A percentile compares a stretch with the other conserved stretches of the same genome.
These are phyloP conservation scores for Capsicum pubescens DNA, from an alignment of 257 asterid species.

Conservation along the genomic window DNA sequence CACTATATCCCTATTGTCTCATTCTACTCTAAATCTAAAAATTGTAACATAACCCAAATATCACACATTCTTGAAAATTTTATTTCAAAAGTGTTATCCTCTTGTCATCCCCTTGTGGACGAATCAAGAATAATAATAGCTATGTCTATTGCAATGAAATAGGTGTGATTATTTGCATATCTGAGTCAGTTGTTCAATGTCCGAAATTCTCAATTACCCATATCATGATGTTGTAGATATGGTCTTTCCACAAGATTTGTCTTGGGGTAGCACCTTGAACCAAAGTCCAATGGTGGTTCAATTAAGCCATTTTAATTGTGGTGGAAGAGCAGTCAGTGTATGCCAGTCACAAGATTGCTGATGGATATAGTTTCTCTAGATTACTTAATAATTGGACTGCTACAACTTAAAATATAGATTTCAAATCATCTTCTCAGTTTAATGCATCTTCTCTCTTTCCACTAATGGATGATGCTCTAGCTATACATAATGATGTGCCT, in stretches of 20 bases:
- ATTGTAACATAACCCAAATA: too few species aligned
- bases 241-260: too few species aligned
- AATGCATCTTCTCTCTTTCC: constrained; percentile 2
- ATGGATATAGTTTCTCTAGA: background rate
- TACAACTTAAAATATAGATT: background rate
- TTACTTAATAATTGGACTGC: background rate
- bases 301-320: background rate
- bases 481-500: too few species aligned
- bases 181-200: background rate
- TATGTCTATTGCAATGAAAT: constrained; percentile 6
- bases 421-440: background rate
- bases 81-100: background rate
- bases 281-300: background rate
- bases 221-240: too few species aligned
- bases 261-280: too few species aligned
- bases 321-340: background rate
- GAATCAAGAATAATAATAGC: background rate
- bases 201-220: too few species aligned
- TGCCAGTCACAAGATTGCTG: background rate
- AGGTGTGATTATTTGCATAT: background rate
- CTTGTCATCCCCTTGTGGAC: background rate
- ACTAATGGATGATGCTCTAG: background rate
- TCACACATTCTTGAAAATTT: too few species aligned
- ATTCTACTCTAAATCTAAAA: background rate
- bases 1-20: background rate